These are phyloP conservation scores for Besnoitia besnoiti DNA, from an alignment of 169 alveolate genomes.

Conservation along the genomic window DNA sequence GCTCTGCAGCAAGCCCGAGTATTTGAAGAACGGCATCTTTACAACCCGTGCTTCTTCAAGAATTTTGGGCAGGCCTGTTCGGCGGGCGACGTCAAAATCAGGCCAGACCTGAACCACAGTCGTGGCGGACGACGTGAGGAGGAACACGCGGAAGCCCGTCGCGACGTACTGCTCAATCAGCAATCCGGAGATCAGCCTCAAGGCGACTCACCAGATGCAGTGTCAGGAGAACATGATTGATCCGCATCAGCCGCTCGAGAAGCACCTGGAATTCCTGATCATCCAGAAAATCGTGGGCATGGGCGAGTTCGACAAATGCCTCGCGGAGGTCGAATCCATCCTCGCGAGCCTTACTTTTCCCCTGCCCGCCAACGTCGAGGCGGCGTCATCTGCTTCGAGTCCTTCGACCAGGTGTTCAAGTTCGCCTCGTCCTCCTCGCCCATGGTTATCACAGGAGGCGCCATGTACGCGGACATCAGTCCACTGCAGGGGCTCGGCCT, in stretches of 20 bases:
- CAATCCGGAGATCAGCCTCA: neutral
- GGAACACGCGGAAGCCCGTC: neutral
- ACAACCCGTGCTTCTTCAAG: conserved; percentile 34
- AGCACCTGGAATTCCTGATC: neutral
- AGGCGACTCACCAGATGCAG: neutral
- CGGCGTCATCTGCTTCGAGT: conserved; percentile 17
- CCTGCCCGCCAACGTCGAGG: conserved; percentile 40
- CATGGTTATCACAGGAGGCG: conserved; percentile 22
- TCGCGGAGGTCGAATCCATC: neutral
- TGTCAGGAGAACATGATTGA: neutral
- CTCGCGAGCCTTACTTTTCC: conserved; percentile 5
- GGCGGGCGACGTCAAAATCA: conserved; percentile 35
- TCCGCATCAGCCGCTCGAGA: conserved; percentile 4
- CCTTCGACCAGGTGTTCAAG: neutral
- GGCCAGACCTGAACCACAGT: neutral
- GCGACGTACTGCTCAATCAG: conserved; percentile 19
- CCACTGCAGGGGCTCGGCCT: neutral
- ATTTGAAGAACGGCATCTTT: neutral
- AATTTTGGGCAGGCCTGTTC: conserved; percentile 29
- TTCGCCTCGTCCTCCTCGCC: neutral
- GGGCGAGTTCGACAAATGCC: conserved; percentile 23
- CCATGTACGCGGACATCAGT: neutral
- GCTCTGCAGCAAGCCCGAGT: neutral
- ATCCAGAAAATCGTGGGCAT: conserved; percentile 3
- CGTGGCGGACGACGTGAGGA: neutral